Evolutionary conservation across 2,329 filamentous ascomycete genomes (phyloP).

Genomic region (Harringtonia aguacate): DNA sequence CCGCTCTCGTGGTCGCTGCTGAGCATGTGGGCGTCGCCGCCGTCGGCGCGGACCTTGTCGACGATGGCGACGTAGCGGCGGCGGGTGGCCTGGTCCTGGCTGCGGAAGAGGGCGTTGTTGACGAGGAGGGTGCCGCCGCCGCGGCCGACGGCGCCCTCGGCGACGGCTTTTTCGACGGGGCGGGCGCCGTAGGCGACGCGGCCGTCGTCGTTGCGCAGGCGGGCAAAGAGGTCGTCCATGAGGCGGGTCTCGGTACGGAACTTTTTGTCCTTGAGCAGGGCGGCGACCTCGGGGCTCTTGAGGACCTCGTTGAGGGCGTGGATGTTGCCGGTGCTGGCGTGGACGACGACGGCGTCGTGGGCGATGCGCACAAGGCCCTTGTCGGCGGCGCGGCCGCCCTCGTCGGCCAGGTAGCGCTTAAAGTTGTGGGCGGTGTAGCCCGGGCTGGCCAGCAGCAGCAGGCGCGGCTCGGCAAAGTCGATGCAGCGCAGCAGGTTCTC

Average conservation of each 20-base stretch:
- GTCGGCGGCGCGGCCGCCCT: conserved; percentile 47
- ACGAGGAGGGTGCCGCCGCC: conserved; percentile 80
- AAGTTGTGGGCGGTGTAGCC: conserved; percentile 81
- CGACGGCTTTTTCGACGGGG: conserved; percentile 73
- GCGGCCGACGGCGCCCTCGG: conserved; percentile 77
- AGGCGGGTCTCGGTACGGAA: conserved; percentile 73
- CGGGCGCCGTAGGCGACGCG: conserved; percentile 81
- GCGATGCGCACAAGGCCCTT: conserved; percentile 56
- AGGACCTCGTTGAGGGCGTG: conserved; percentile 84
- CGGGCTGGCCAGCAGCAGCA: conserved; percentile 76
- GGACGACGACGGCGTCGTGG: conserved; percentile 61
- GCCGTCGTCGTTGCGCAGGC: conserved; percentile 74
- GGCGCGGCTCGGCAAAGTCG: conserved; percentile 59
- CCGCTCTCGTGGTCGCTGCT: conserved; percentile 94
- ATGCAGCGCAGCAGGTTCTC: conserved; percentile 67
- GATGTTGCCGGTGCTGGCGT: conserved; percentile 75
- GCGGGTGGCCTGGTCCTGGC: conserved; percentile 64
- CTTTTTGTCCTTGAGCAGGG: conserved; percentile 74
- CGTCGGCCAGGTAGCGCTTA: conserved; percentile 58
- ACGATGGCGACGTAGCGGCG: conserved; percentile 77
- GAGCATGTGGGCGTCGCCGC: conserved; percentile 78
- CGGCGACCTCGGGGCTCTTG: conserved; percentile 65
- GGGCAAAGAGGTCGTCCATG: conserved; percentile 74
- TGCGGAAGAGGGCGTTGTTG: conserved; percentile 79
- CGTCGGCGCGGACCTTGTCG: conserved; percentile 76